Base-by-base conservation (phyloP, 2,329 filamentous ascomycete genomes). In the Trichoderma aggressivum region DNA sequence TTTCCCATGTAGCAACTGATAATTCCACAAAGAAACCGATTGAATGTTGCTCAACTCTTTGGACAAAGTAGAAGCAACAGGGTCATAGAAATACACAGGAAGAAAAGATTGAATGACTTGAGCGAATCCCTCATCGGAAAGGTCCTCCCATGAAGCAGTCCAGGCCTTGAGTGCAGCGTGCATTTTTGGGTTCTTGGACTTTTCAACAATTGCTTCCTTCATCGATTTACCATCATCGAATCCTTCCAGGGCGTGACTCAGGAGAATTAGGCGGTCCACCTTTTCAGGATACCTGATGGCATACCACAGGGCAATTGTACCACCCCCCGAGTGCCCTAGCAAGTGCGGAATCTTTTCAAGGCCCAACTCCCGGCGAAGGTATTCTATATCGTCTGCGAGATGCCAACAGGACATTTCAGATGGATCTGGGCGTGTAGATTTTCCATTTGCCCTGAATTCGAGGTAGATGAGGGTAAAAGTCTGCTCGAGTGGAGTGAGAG, bases 391-490 rank as follows among this genome's bases (percentile, higher is more conserved):
- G 7, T 58, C 50, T n/a, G 63, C 63, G 24, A 58, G 32, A 3
- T 58, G 63, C 63, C 63, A 66, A n/a, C 63, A 66, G 3, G 63
- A 43, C 63, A 66, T 66, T 43, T 66, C 50, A 10, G 63, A 58
- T 11, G 63, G 50, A 43, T 21, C 24, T 2, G 63, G 63, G 0
- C 63, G 36, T 7, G 63, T 58, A 2, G 63, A 66, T n/a, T 58
- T 66, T 11, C 63, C 53, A 32, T 66, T 66, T 58, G 24, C 63
- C 34, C 63, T 26, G 1, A 56, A 58, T 28, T 58, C 50, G 11
- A 66, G 63, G 24, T 58, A 58, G 8, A 66, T 5, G 10, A 66
- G 21, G 2, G 63, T 66, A 24, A 66, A 66, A 24, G 50, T 7
- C 24, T 66, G 34, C n/a, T 66, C 63, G 5, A 66, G 34, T 26